Evolutionary conservation across 1,284 basidiomycete species (phyloP).

Genomic region (Ganoderma multipileum): DNA sequence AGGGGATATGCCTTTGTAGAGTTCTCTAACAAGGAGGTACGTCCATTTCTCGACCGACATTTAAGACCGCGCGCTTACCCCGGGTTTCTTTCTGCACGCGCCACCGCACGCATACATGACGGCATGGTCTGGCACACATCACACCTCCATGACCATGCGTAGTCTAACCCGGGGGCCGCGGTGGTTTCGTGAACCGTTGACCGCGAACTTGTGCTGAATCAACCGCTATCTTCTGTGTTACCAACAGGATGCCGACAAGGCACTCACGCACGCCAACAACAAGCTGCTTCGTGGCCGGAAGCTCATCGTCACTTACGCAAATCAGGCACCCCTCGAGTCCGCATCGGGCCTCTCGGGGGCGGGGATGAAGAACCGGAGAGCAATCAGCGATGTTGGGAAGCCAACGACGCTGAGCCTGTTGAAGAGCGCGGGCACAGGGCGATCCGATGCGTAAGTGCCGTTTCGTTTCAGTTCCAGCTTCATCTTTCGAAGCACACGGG

Average conservation of each 20-base stretch:
- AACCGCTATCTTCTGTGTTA: conserved; percentile 30
- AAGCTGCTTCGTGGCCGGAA: conserved; percentile 87
- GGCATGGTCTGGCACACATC: conserved; percentile 21
- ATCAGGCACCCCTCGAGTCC: conserved; percentile 70
- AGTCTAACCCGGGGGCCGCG: conserved; percentile 32
- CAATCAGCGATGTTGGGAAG: conserved; percentile 64
- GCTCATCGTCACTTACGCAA: conserved; percentile 88
- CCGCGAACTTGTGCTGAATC: conserved; percentile 19
- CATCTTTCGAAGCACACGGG: background rate
- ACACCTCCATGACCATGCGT: conserved; percentile 15
- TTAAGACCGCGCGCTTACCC: conserved; percentile 51
- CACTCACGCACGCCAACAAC: conserved; percentile 78
- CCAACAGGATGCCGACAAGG: conserved; percentile 83
- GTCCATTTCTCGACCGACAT: conserved; percentile 44
- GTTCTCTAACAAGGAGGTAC: conserved; percentile 80
- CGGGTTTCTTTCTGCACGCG: conserved; percentile 46
- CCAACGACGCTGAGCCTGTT: conserved; percentile 90
- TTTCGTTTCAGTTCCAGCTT: background rate
- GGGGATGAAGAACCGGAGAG: conserved; percentile 45
- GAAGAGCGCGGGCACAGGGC: conserved; percentile 70
- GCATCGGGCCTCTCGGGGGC: conserved; percentile 27
- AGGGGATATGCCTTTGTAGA: conserved; percentile 96
- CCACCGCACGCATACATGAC: conserved; percentile 20
- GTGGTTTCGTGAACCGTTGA: conserved; percentile 9
- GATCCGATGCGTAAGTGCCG: conserved; percentile 64